Base-by-base conservation (phyloP, 2,329 filamentous ascomycete species). In the Paraphoma chrysanthemicola region DNA sequence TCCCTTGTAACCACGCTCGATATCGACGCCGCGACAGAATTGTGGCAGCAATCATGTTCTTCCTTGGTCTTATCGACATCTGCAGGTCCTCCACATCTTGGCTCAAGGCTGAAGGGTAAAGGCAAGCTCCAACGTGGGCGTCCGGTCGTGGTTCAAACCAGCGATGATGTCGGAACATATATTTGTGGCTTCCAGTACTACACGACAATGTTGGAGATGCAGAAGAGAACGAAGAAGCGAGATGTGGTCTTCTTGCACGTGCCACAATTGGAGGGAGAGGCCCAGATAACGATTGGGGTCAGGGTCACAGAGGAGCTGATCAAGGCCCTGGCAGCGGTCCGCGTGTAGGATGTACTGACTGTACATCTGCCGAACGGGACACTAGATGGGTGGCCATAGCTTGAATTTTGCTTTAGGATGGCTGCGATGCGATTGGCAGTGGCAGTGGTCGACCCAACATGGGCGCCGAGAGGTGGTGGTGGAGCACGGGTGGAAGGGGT, bases 111-210 rank as follows among this genome's bases (percentile, higher is more conserved):
- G 47, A 58, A 57, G 18, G 47, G 47, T 23, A 51, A 53, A 28
- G 46, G 48, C 14, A 23, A 55, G 38, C 29, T 11, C 17, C 23
- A 54, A 41, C 43, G 30, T 28, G 58, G 54, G 47, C 54, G 57
- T 45, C 45, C 36, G 14, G 60, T 72, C n/a, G 74, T 75, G 49
- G 67, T 77, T 3, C 62, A 73, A 47, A 55, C 69, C n/a, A 79
- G 71, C 30, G 71, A 78, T 43, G 77, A 80, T 58, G 74, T 79
- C 3, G 77, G 79, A 3, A 76, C 75, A 23, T 81, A 74, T 62
- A 64, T 80, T 5, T 81, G 80, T 64, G 79, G 79, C 36, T 81
- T 79, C 56, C 76, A 76, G n/a, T 81, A 81, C 60, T 79, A 75
- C 59, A 71, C 74, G 38, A 74, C 69, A 29, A 59, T 82, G 56